phyloP scores from a whole-genome alignment of 495 filamentous ascomycete species.

The Monascus purpureus region DNA sequence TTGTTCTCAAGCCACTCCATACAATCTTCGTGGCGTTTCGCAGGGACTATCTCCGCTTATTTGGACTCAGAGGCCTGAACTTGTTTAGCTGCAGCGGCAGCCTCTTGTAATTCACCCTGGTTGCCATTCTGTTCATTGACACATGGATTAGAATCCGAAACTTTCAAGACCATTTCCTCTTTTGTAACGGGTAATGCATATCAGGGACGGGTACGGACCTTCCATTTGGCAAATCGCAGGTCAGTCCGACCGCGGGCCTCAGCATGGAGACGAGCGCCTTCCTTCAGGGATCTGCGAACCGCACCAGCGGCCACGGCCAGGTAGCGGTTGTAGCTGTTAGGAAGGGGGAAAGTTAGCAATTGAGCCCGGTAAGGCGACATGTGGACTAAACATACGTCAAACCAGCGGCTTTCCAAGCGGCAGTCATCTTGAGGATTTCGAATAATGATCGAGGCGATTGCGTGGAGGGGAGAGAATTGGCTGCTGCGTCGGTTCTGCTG shows the following conservation, averaged over 20 bases:
- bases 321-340: conserved; percentile 39
- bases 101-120: conserved; percentile 89
- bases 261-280: conserved; percentile 68
- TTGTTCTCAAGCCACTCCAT: too few species aligned
- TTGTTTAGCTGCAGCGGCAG: conserved; percentile 40
- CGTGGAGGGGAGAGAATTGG: conserved; percentile 10
- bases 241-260: conserved; percentile 87
- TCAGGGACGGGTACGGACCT: conserved; percentile 48
- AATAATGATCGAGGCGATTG: conserved; percentile 11
- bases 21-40: conserved; percentile 4
- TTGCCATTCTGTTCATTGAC: conserved; percentile 67
- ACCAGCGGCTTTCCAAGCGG: conserved; percentile 96
- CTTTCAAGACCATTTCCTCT: too few species aligned
- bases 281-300: conserved; percentile 81
- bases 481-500: conserved; percentile 1
- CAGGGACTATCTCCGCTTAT: conserved; percentile 16
- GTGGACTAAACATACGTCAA: conserved; percentile 55
- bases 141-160: conserved; percentile 2
- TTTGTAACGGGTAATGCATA: too few species aligned
- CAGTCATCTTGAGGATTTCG: conserved; percentile 67
- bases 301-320: conserved; percentile 40
- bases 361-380: conserved; percentile 2
- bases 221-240: conserved; percentile 89
- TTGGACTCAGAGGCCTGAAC: conserved; percentile 27
- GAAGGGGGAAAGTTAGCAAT: conserved; percentile 19